Evolutionary conservation across 2,329 filamentous ascomycete genomes (phyloP).

Genomic region (Monilinia polystroma): DNA sequence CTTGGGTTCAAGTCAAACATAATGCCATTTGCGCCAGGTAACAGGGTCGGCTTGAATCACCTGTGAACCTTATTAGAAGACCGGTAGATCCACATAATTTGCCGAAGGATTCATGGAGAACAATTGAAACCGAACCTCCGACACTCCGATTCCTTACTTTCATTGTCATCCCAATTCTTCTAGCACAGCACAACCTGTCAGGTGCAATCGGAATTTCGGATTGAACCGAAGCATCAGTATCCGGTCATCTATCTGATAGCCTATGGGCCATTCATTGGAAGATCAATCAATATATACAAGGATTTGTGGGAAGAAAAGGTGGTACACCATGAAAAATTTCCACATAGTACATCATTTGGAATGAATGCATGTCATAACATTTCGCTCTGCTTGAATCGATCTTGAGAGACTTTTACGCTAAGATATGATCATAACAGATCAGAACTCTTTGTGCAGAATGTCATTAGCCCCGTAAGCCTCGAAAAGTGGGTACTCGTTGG

Average conservation of each 20-base stretch:
- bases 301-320: background rate
- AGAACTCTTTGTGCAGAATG: background rate
- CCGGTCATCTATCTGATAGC: background rate
- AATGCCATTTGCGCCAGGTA: background rate
- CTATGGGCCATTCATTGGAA: background rate
- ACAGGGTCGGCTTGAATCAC: slow-evolving; percentile 9
- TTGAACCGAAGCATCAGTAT: background rate
- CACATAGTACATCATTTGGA: background rate
- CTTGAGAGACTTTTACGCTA: background rate
- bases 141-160: background rate
- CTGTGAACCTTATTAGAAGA: slow-evolving; percentile 4
- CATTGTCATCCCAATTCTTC: background rate
- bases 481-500: slow-evolving; percentile 5
- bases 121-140: background rate
- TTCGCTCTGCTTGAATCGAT: background rate
- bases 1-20: slow-evolving; percentile 2
- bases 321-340: background rate
- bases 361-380: background rate
- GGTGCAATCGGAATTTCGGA: background rate
- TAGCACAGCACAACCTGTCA: background rate
- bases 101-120: slow-evolving; percentile 1
- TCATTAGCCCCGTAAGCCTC: background rate
- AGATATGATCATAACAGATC: background rate
- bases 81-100: background rate
- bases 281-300: background rate